Evolutionary conservation across 345 rosid species (phyloP), one percentile per base, ranked within the genome.

Genomic region (Citrus maxima): DNA sequence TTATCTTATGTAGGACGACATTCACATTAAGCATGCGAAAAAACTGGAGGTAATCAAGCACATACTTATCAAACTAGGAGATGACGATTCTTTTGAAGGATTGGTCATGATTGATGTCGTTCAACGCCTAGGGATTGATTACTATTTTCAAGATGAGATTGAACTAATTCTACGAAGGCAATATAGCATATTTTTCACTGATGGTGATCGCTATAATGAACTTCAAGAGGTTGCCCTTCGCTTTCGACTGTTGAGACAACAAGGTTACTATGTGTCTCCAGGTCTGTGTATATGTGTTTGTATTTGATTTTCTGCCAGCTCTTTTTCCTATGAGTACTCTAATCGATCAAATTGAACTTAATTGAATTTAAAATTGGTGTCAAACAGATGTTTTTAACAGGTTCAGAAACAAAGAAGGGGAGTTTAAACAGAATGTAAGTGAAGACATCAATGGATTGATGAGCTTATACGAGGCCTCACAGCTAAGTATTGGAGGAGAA

Each of bases 401-500:
- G 38, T 81, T 87, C 68, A 82, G 62, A 73, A 74, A 85, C 76
- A 62, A 65, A 28, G 75, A 79, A 16, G 84, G 86, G n/a, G 72
- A 72, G 21, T 73, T 87, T 54, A 21, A 69, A 18, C 24, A 80
- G 14, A 68, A 70, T 21, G 38, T 61, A 30, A 14, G 61, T 13
- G 70, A 67, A 55, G 86, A 86, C 78, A 64, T 87, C 9, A 70
- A 70, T 74, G 89, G 88, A 35, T 27, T 90, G 67, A 76, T 82
- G 70, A 84, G 78, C 38, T 65, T 89, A 70, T 87, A 73, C 30
- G 92, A 90, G 84, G 97, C 97, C 73, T 83, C 91, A 18, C 87
- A 86, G 28, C 80, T 90, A 14, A 72, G 88, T 60, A 67, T 80
- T 13, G 81, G 72, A n/a, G 94, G 87, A 7, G 97, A 90, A 85